These are phyloP conservation scores for Mycena alexandri DNA, from an alignment of 768 basidiomycete genomes.

Conservation along the genomic window DNA sequence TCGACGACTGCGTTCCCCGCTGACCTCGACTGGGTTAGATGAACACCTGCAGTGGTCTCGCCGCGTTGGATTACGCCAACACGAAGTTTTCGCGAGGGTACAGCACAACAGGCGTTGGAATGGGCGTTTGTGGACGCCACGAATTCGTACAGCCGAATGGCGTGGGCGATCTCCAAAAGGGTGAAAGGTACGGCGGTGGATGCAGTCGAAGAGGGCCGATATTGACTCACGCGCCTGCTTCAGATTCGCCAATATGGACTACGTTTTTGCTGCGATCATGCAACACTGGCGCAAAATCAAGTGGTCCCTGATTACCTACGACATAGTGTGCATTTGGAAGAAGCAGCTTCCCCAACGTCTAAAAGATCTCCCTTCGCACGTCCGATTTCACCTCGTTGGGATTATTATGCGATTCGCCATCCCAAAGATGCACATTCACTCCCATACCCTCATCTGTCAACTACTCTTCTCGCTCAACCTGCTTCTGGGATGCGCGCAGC, in stretches of 20 bases:
- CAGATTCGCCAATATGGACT: not conserved
- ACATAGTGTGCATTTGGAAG: not conserved
- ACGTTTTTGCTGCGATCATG: not conserved
- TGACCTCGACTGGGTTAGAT: too few species aligned
- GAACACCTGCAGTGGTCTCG: too few species aligned
- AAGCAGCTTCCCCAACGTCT: not conserved
- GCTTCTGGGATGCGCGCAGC: not conserved
- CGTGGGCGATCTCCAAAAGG: too few species aligned
- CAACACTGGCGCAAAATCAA: not conserved
- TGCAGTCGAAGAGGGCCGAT: too few species aligned
- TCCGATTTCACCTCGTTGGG: not conserved
- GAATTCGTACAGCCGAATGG: too few species aligned
- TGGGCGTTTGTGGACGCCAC: too few species aligned
- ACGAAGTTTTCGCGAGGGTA: too few species aligned
- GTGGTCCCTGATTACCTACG: not conserved
- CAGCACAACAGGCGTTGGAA: too few species aligned
- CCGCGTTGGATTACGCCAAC: too few species aligned
- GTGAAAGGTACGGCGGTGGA: too few species aligned
- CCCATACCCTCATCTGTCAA: not conserved
- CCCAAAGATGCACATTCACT: not conserved
- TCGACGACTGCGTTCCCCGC: too few species aligned
- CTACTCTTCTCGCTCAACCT: not conserved
- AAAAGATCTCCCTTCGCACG: not conserved
- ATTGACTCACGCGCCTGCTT: too few species aligned
- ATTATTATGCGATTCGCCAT: not conserved